Conservation (phyloP, 78 protist genomes). For the Dictyostelium capitatum region DNA sequence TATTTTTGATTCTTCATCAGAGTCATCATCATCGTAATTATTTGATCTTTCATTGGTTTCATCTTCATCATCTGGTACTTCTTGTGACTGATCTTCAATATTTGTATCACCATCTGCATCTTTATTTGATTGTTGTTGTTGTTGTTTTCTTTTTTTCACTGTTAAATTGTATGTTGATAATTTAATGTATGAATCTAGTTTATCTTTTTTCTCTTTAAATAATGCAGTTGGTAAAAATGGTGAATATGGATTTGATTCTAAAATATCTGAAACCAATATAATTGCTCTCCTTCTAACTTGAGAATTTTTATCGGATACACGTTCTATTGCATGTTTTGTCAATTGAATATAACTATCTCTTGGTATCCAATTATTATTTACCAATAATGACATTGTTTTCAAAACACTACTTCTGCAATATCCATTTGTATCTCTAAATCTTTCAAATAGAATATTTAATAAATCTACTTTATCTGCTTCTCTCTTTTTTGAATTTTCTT, state of each 20-base stretch:
- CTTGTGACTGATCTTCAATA: background rate
- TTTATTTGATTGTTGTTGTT: background rate
- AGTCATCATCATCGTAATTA: background rate
- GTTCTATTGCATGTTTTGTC: constrained; percentile 7
- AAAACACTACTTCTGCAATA: constrained; percentile 44
- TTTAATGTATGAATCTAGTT: background rate
- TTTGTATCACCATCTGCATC: background rate
- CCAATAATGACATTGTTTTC: constrained; percentile 4
- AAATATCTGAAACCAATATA: background rate
- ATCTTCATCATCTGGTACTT: background rate
- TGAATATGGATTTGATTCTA: constrained; percentile 31
- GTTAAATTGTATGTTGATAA: background rate
- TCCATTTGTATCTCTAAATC: constrained; percentile 32
- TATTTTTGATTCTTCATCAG: constrained; percentile 1
- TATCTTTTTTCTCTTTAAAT: background rate
- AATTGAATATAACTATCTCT: constrained; percentile 1
- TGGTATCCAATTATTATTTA: background rate
- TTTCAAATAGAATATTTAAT: constrained; percentile 24
- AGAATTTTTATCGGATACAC: constrained; percentile 47
- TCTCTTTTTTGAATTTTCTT: background rate
- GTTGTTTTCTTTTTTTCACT: background rate
- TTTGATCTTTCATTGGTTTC: background rate
- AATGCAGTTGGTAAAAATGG: background rate
- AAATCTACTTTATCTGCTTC: background rate
- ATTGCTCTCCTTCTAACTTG: constrained; percentile 69